Conservation (phyloP, 1,284 basidiomycete genomes). For the Cerrena zonata region DNA sequence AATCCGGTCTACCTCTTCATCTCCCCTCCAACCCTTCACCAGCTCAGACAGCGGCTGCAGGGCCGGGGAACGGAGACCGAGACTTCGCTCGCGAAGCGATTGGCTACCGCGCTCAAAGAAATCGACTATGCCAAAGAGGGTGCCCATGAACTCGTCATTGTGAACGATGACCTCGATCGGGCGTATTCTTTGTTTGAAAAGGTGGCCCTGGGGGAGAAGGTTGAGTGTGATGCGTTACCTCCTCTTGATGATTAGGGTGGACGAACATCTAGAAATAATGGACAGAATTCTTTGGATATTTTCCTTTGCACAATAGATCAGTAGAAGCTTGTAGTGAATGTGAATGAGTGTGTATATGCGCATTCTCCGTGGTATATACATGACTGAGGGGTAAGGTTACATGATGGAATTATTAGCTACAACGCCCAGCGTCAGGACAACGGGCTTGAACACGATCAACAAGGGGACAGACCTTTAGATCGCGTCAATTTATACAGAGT, state of each 20-base stretch:
- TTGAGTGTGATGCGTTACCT: constrained; percentile 53
- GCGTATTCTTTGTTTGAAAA: constrained; percentile 72
- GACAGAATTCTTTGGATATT: no score
- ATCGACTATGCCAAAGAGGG: constrained; percentile 80
- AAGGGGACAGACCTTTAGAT: no score
- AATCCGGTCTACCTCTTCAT: constrained; percentile 91
- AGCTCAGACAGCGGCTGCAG: constrained; percentile 65
- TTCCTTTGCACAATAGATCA: no score
- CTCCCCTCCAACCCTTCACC: constrained; percentile 75
- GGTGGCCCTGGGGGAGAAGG: constrained; percentile 63
- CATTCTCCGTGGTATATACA: no score
- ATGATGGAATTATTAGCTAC: not conserved
- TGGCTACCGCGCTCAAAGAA: constrained; percentile 79
- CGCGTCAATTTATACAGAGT: no score
- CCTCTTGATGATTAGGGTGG: constrained; percentile 44
- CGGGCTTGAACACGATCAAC: no score
- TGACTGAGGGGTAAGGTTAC: not conserved
- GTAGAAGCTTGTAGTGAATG: no score
- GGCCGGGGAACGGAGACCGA: constrained; percentile 84
- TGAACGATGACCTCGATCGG: constrained; percentile 86
- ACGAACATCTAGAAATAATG: not conserved
- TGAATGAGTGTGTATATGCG: no score
- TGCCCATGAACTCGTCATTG: constrained; percentile 79
- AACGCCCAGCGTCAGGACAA: not conserved
- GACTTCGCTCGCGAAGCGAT: constrained; percentile 67